Evolutionary conservation across 106 monocot genomes (phyloP), one percentile per base, ranked within the genome.

Genomic region (Triglochin maritima): DNA sequence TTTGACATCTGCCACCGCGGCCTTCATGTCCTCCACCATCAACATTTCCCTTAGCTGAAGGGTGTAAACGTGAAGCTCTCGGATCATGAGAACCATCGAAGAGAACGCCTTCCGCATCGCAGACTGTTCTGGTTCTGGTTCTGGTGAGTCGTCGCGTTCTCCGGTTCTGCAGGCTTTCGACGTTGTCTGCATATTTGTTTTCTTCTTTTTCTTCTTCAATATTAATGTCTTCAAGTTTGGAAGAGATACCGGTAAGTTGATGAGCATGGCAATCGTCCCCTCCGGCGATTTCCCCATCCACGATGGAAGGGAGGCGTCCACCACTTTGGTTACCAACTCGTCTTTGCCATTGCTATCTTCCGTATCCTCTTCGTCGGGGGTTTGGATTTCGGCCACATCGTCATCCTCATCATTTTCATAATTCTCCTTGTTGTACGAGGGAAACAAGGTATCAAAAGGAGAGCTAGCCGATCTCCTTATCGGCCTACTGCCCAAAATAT

Each of bases 41-140:
- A 69, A 47, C 8, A 53, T 5, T 44, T 69, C 76, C 3, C 76
- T 61, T 17, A 69, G 46, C 62, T 63, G 76, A 11, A 76, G 47
- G 2, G 55, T 62, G 69, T 69, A 63, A 62, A 55, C 69, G 29
- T 76, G 76, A 4, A 76, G 62, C 69, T 76, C 69, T 17, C 76
- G 76, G 64, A 76, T 76, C 16, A 65, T 77, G 77, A 77, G 70
- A 45, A 76, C 76, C 68, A 76, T 62, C 7, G 76, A 76, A 9
- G 76, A 76, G 17, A 75, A 63, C 11, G 76, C 76, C 53, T 63
- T 68, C 76, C 62, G 47, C 45, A 55, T 50, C 6, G 76, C 62
- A 52, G 52, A 52, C 52, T 0, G 52, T 52, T 6, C 52, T 52
- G 52, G 52, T 52, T 6, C 52, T 52, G 52, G 52, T n/a, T 6